A percentile compares a stretch with the other conserved stretches of the same genome.
Evolutionary conservation across 2,329 filamentous ascomycete genomes (phyloP).

Genomic region (Microdochium paspali): DNA sequence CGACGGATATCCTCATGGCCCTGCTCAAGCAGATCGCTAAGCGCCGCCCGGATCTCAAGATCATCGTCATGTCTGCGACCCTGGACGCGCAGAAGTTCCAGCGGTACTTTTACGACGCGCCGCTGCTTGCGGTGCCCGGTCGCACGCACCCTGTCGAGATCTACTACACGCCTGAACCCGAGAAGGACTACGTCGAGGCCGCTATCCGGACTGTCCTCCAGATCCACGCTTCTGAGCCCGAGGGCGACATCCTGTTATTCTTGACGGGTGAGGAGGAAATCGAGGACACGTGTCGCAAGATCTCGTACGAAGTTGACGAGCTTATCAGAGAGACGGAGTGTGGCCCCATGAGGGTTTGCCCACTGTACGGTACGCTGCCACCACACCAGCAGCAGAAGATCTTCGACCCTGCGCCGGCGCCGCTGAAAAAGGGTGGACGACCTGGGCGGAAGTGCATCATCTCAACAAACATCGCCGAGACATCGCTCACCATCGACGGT

Average conservation of each 20-base stretch:
- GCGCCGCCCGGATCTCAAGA: constrained; percentile 82
- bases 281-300: constrained; percentile 90
- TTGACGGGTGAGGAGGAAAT: constrained; percentile 98
- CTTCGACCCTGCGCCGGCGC: constrained; percentile 77
- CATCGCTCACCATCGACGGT: constrained; percentile 92
- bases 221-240: constrained; percentile 85
- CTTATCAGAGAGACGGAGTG: constrained; percentile 85
- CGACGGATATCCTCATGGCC: constrained; percentile 96
- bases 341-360: constrained; percentile 82
- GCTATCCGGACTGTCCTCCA: constrained; percentile 90
- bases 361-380: constrained; percentile 87
- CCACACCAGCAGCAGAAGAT: constrained; percentile 91
- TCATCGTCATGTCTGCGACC: constrained; percentile 98
- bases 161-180: constrained; percentile 94
- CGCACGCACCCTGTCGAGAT: constrained; percentile 96
- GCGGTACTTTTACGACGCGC: constrained; percentile 90
- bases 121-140: constrained; percentile 86
- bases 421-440: constrained; percentile 64
- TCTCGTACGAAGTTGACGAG: constrained; percentile 82
- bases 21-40: constrained; percentile 82
- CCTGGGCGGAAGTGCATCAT: constrained; percentile 93
- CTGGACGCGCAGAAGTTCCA: constrained; percentile 98
- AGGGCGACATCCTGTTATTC: constrained; percentile 91
- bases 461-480: constrained; percentile 97
- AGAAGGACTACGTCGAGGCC: constrained; percentile 94